Conservation (phyloP, 1,284 basidiomycete species). For the Pseudomicrostroma phylloplanum region DNA sequence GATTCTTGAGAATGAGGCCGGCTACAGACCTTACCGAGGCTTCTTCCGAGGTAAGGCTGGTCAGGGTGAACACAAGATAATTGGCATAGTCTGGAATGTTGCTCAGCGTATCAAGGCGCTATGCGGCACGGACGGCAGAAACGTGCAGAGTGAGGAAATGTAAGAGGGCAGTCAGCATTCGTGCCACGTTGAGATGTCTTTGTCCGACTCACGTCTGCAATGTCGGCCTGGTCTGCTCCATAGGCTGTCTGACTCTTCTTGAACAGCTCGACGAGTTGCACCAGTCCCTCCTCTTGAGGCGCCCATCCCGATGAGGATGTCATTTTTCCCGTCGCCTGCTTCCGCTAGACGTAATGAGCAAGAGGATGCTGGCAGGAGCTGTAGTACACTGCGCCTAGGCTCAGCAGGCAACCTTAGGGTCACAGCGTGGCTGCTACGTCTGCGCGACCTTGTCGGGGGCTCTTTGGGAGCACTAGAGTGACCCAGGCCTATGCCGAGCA, state of each 20-base stretch:
- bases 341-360: too few species aligned
- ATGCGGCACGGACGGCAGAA: conserved; percentile 2
- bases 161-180: background rate
- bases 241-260: background rate
- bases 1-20: conserved; percentile 94
- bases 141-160: background rate
- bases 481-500: too few species aligned
- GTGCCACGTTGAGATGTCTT: background rate
- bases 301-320: background rate
- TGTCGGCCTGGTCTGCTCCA: conserved; percentile 3
- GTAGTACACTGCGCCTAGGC: too few species aligned
- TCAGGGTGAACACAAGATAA: conserved; percentile 88
- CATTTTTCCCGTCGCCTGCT: too few species aligned
- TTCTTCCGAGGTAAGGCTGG: conserved; percentile 71
- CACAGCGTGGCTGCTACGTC: too few species aligned
- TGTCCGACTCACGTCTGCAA: conserved; percentile 4
- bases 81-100: conserved; percentile 65
- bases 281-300: background rate
- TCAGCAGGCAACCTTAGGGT: too few species aligned
- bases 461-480: too few species aligned
- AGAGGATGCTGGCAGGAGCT: too few species aligned
- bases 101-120: conserved; percentile 42
- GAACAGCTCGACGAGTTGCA: conserved; percentile 1
- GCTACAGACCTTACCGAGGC: conserved; percentile 89
- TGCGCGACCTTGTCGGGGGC: too few species aligned